Evolutionary conservation across 805 yeast genomes (phyloP).

Genomic region (Yarrowia sp.): DNA sequence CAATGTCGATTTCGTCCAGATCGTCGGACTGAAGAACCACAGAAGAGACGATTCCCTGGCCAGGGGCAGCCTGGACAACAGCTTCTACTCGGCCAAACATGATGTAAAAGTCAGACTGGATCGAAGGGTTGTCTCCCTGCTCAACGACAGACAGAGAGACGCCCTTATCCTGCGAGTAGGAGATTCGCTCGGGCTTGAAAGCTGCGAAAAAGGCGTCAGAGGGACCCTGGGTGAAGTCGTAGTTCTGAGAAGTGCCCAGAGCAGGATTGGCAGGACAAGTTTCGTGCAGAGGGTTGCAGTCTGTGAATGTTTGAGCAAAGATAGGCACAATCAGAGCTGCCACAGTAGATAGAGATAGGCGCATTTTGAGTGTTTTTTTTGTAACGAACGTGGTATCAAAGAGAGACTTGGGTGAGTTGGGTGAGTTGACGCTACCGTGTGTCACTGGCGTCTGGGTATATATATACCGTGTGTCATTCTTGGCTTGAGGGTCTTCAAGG

Average conservation of each 20-base stretch:
- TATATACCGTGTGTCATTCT: too few species aligned
- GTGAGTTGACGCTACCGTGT: too few species aligned
- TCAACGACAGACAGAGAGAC: slow-evolving; percentile 54
- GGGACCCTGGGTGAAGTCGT: slow-evolving; percentile 49
- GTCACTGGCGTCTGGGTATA: too few species aligned
- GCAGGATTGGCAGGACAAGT: slow-evolving; percentile 57
- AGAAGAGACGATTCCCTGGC: slow-evolving; percentile 76
- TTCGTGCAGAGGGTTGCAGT: slow-evolving; percentile 47
- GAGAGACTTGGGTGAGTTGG: too few species aligned
- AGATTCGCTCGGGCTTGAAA: slow-evolving; percentile 39
- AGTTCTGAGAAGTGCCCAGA: slow-evolving; percentile 52
- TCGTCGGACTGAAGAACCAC: slow-evolving; percentile 80
- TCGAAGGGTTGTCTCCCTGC: slow-evolving; percentile 72
- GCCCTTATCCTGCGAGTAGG: slow-evolving; percentile 52
- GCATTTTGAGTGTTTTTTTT: too few species aligned
- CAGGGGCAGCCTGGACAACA: slow-evolving; percentile 67
- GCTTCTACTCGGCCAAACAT: slow-evolving; percentile 87
- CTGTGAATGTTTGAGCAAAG: slow-evolving; percentile 34
- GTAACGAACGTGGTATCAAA: too few species aligned
- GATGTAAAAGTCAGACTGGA: slow-evolving; percentile 73
- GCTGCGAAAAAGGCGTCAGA: slow-evolving; percentile 41
- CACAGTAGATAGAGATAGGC: background rate
- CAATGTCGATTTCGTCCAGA: slow-evolving; percentile 84
- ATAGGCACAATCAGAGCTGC: background rate
- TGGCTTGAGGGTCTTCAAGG: too few species aligned